A percentile compares a stretch with the other conserved stretches of the same genome.
phyloP scores from a whole-genome alignment of 805 yeast species.

The Candida methanosorbosa region DNA sequence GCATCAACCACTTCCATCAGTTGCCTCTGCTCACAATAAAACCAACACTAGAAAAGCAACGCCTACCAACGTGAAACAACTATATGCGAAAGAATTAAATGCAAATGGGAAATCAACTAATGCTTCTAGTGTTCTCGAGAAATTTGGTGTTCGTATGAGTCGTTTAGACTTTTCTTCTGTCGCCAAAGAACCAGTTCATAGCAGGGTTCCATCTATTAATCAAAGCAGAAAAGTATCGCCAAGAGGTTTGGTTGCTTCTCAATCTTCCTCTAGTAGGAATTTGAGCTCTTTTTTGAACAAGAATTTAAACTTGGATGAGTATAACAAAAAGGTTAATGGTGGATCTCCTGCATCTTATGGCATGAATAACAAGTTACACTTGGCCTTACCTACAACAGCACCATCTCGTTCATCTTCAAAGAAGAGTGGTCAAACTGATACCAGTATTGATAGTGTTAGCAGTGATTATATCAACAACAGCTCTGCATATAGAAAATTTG shows the following conservation, averaged over 20 bases:
- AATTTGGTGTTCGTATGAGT: conserved; percentile 21
- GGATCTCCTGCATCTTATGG: too few relatives aligned
- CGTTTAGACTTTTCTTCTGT: conserved; percentile 10
- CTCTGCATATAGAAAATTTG: conserved; percentile 4
- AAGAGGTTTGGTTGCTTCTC: conserved; percentile 5
- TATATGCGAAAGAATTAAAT: too few relatives aligned
- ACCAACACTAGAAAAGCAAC: too few relatives aligned
- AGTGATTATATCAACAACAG: too few relatives aligned
- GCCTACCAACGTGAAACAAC: too few relatives aligned
- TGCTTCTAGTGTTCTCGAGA: conserved; percentile 16
- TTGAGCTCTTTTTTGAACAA: conserved; percentile 14
- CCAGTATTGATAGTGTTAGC: background rate
- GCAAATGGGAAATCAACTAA: conserved; percentile 3
- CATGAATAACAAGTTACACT: background rate
- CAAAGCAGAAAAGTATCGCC: background rate
- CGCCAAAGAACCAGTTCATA: too few relatives aligned
- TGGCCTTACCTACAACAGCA: background rate
- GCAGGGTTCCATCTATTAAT: too few relatives aligned
- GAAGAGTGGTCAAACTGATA: background rate
- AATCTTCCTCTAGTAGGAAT: conserved; percentile 20
- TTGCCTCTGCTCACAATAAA: background rate
- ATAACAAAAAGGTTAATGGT: conserved; percentile 1
- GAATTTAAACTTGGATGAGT: conserved; percentile 1
- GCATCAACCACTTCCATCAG: too few relatives aligned
- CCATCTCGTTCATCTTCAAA: background rate